Evolutionary conservation across 78 protist genomes (phyloP).

Genomic region (Dictyostelium purpureum): DNA sequence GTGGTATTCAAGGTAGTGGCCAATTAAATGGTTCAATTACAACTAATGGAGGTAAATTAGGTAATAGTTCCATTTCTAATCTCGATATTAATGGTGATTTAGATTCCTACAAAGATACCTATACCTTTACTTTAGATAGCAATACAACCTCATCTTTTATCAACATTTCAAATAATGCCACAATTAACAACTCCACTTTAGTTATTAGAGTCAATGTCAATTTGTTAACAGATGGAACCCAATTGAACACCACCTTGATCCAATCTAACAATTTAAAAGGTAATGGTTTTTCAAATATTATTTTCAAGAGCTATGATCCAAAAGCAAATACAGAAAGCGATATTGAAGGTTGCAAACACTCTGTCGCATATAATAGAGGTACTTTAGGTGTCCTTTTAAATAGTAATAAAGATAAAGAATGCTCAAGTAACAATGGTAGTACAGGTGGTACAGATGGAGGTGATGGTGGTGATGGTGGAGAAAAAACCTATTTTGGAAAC

Average conservation of each 20-base stretch:
- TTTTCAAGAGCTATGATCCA: background rate
- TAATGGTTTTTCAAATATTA: background rate
- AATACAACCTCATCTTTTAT: background rate
- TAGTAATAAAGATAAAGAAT: background rate
- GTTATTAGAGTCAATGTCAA: background rate
- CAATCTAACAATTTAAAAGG: background rate
- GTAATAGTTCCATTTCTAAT: background rate
- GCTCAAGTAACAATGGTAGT: background rate
- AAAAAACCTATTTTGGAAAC: too few relatives aligned
- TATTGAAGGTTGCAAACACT: background rate
- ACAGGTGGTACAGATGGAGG: background rate
- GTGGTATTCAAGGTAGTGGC: background rate
- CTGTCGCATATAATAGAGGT: background rate
- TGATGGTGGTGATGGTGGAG: background rate
- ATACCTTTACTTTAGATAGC: background rate
- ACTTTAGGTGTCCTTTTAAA: background rate
- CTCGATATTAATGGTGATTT: background rate
- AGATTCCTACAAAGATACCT: background rate
- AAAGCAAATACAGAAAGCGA: background rate
- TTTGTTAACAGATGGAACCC: background rate
- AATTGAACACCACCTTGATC: background rate
- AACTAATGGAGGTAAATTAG: background rate
- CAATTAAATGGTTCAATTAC: background rate
- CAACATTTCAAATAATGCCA: background rate
- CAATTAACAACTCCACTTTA: background rate